phyloP scores from a whole-genome alignment of 108 stramenopile species.

The Cyclotella distinguenda region DNA sequence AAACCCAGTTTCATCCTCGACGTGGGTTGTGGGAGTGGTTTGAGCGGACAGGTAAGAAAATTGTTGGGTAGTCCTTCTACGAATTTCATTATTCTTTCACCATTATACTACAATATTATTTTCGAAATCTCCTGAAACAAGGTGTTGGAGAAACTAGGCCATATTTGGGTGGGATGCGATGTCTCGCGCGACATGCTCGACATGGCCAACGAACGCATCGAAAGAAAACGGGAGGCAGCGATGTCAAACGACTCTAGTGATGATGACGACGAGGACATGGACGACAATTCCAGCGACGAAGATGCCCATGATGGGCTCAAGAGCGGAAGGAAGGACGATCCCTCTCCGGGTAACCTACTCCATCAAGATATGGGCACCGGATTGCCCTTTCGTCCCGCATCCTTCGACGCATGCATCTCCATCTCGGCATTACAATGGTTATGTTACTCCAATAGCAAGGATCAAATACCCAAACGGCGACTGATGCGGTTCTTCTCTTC shows the following conservation, averaged over 20 bases:
- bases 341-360: slow-evolving; percentile 75
- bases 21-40: slow-evolving; percentile 96
- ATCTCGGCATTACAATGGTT: slow-evolving; percentile 99
- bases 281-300: slow-evolving; percentile 28
- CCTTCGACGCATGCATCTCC: slow-evolving; percentile 98
- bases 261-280: slow-evolving; percentile 25
- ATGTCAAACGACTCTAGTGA: slow-evolving; percentile 12
- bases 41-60: slow-evolving; percentile 82
- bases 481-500: slow-evolving; percentile 94
- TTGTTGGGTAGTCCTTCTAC: not conserved
- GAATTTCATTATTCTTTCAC: not conserved
- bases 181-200: slow-evolving; percentile 95
- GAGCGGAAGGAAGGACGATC: slow-evolving; percentile 17
- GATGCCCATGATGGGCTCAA: slow-evolving; percentile 41
- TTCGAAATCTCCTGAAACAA: not conserved
- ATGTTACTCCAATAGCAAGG: slow-evolving; percentile 91
- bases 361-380: slow-evolving; percentile 99
- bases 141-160: slow-evolving; percentile 92
- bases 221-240: slow-evolving; percentile 51
- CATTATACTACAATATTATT: not conserved
- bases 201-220: slow-evolving; percentile 91
- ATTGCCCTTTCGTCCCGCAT: slow-evolving; percentile 96
- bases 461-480: slow-evolving; percentile 88
- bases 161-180: slow-evolving; percentile 97
- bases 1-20: slow-evolving; percentile 85